These are phyloP conservation scores for Plectranthus barbatus DNA, from an alignment of 257 asterid genomes.

Conservation along the genomic window DNA sequence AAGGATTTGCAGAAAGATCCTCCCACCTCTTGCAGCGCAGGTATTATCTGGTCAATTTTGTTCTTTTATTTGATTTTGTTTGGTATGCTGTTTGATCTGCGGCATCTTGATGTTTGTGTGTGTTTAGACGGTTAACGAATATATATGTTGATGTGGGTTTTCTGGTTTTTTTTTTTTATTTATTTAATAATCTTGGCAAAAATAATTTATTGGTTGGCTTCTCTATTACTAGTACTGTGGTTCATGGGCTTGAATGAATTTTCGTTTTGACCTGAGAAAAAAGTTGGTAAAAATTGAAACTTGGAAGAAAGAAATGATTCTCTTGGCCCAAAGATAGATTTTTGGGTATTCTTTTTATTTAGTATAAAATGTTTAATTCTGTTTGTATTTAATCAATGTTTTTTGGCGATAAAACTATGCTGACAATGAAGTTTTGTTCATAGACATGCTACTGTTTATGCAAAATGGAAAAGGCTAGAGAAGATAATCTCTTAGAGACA, in stretches of 20 bases:
- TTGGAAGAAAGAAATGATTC: neutral
- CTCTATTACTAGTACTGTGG: neutral
- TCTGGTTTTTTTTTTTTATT: conserved; percentile 4
- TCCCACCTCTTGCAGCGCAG: conserved; percentile 52
- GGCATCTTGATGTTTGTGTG: conserved; percentile 1
- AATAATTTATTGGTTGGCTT: neutral
- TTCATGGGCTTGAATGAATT: neutral
- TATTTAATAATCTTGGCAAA: neutral
- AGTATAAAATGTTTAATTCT: neutral
- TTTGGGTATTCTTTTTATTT: neutral
- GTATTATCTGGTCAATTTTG: conserved; percentile 2
- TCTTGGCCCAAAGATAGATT: neutral
- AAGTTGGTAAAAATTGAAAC: no score
- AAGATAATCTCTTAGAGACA: neutral
- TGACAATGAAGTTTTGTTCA: neutral
- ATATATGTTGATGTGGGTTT: conserved; percentile 8
- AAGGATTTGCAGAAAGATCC: conserved; percentile 58
- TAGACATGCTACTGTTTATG: neutral
- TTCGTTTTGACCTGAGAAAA: neutral
- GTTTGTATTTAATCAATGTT: neutral
- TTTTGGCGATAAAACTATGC: neutral
- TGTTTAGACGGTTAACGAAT: neutral
- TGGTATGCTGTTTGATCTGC: conserved; percentile 19
- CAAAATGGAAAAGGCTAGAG: neutral
- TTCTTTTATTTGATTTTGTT: neutral